Evolutionary conservation across 2,329 filamentous ascomycete species (phyloP), one percentile per base, ranked within the genome.

Genomic region (Emmonsiellopsis sp.): DNA sequence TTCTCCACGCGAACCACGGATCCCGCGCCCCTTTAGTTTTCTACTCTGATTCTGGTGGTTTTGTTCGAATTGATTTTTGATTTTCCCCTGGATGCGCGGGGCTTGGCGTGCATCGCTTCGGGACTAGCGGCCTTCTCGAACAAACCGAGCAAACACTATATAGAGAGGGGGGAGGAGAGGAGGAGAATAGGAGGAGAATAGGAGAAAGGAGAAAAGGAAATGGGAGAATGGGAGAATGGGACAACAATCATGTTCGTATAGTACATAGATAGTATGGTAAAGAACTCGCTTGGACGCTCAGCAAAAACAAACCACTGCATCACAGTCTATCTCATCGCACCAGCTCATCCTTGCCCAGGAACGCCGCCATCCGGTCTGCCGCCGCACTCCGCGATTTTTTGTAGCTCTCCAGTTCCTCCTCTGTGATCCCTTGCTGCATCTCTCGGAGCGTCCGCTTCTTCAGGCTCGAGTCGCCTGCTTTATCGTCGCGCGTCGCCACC

Each of bases 331-430:
- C 35, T 52, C 47, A 59, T 41, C 37, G 52, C 40, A 57, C 53
- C 58, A 87, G 67, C 62, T 87, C 82, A 65, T 90, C 86, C 66
- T 83, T 87, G 26, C 86, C 87, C 45, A 94, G 69, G 61, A 89
- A 82, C 5, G 82, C 84, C 1, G 89, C 87, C 91, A 95, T 95
- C 0, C 91, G 91, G 72, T 95, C 91, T 58, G 89, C 81, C 0
- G 84, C 83, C 31, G 82, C 83, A 50, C 82, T 80, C 58, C 85
- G 79, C 67, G 89, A 91, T 60, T 82, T 80, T 62, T 89, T 82
- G 68, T 94, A 95, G 55, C 86, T 83, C 54, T 96, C 91, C 73
- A 95, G 80, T 60, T 95, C 89, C 53, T 86, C 87, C 65, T 95
- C 89, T 0, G 85, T 84, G 10, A 93, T 79, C 1, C 86, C 87